A percentile compares a stretch with the other conserved stretches of the same genome.
phyloP scores from a whole-genome alignment of 2,329 filamentous ascomycete species.

The Emericellopsis cladophorae region DNA sequence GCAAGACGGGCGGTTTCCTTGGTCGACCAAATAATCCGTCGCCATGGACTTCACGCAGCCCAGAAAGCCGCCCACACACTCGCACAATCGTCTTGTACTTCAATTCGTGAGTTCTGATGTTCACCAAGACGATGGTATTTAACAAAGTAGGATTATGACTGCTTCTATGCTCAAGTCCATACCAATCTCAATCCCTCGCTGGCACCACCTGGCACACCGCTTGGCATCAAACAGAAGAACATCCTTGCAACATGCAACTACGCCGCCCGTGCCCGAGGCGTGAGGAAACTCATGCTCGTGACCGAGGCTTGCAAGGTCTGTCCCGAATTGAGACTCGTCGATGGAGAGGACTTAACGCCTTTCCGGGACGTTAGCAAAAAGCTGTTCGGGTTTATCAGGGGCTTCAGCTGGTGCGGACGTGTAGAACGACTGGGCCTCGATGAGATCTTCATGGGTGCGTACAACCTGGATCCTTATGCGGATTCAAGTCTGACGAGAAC shows the following conservation, averaged over 20 bases:
- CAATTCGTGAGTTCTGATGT: conserved; percentile 56
- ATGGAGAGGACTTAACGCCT: conserved; percentile 74
- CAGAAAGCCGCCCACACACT: not conserved
- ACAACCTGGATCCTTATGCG: not conserved
- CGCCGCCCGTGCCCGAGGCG: conserved; percentile 60
- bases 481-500: conserved; percentile 20
- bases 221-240: conserved; percentile 86
- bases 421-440: conserved; percentile 82
- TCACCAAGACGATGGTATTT: not conserved
- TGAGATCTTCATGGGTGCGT: conserved; percentile 51
- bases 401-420: conserved; percentile 64
- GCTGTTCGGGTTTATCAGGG: conserved; percentile 60
- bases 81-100: conserved; percentile 57
- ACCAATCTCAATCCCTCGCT: conserved; percentile 69
- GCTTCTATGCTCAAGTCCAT: conserved; percentile 88
- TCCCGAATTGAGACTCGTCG: conserved; percentile 72
- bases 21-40: too few species aligned
- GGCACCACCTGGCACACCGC: conserved; percentile 44
- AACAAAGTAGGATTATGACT: conserved; percentile 57
- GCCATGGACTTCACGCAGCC: not conserved
- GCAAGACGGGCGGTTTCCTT: too few species aligned
- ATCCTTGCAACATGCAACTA: conserved; percentile 94
- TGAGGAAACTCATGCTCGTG: conserved; percentile 77
- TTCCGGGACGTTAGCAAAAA: conserved; percentile 81
- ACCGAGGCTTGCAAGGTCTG: conserved; percentile 68